Evolutionary conservation across 148 eudicot genomes (phyloP).

Genomic region (Oxyria digyna): DNA sequence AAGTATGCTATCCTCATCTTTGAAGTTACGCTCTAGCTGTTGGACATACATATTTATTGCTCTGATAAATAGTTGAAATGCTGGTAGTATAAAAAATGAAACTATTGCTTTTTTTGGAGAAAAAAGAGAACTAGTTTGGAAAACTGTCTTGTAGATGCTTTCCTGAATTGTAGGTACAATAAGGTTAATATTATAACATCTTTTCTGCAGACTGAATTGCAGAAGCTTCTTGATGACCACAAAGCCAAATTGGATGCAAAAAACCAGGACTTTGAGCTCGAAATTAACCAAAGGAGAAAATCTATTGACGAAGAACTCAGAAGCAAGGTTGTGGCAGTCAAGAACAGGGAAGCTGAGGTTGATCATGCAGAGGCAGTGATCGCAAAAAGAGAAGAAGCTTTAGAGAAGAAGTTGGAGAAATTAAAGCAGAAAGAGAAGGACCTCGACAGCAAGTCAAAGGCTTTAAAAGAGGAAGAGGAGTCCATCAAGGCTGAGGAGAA

Average conservation of each 20-base stretch:
- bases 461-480: constrained; percentile 53
- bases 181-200: background rate
- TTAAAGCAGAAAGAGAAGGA: constrained; percentile 61
- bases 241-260: constrained; percentile 43
- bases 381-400: constrained; percentile 65
- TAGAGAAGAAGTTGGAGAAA: constrained; percentile 73
- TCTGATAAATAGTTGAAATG: background rate
- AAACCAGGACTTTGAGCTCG: constrained; percentile 20
- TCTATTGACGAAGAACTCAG: constrained; percentile 22
- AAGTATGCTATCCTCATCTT: constrained; percentile 6
- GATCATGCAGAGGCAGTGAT: constrained; percentile 64
- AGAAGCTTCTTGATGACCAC: constrained; percentile 79
- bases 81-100: background rate
- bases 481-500: constrained; percentile 50
- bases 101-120: background rate
- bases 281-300: background rate
- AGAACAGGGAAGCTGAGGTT: constrained; percentile 51
- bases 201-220: constrained; percentile 54
- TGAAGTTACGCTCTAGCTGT: background rate
- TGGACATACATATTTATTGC: constrained; percentile 36
- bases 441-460: constrained; percentile 32
- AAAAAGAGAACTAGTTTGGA: background rate
- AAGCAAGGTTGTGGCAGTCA: constrained; percentile 4
- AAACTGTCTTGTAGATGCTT: background rate
- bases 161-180: background rate